Evolutionary conservation across 164 flowering plant genomes (phyloP), one percentile per base, ranked within the genome.

Genomic region (Stephania japonica): DNA sequence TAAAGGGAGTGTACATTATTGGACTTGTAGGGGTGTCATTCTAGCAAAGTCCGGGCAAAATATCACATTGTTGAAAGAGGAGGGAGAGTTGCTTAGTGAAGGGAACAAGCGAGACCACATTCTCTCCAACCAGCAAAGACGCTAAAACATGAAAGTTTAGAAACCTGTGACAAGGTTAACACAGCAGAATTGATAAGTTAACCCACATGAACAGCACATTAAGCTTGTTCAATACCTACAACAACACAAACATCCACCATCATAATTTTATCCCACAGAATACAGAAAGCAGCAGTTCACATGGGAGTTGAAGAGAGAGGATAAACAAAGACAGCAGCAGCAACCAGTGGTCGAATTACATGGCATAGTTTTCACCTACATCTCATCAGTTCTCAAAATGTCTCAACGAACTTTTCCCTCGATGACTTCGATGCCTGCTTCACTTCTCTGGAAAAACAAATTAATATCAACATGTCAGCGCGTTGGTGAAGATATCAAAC

Each of bases 251-350:
- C 24, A 21, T 59, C 6, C 3, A 56, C 62, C 64, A n/a, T 59
- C 64, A 59, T 59, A 59, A 59, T n/a, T 59, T 59, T 4, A 59
- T n/a, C 64, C 64, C 64, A 59, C 64, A 59, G 24, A 59, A n/a
- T 59, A 59, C 21, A 59, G 2, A 59, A 59, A 24, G 64, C n/a
- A 24, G 23, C 64, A 59, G 24, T 59, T 59, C 64, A n/a, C 64
- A 4, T n/a, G 21, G 25, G 10, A 59, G 64, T 59, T 59, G 23
- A 56, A 18, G 21, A 59, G 64, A 59, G 23, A 59, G 64, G 64
- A 59, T 59, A 19, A 2, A 59, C n/a, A 59, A 0, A n/a, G 64
- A 59, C 64, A 59, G 64, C 53, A 7, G 16, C 53, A 9, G 21
- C 21, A 18, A 2, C 63, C 63, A 56, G 19, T 7, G 64, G 64